Evolutionary conservation across 306 rosid genomes (phyloP), one percentile per base, ranked within the genome.

Genomic region (Quercus parvula): DNA sequence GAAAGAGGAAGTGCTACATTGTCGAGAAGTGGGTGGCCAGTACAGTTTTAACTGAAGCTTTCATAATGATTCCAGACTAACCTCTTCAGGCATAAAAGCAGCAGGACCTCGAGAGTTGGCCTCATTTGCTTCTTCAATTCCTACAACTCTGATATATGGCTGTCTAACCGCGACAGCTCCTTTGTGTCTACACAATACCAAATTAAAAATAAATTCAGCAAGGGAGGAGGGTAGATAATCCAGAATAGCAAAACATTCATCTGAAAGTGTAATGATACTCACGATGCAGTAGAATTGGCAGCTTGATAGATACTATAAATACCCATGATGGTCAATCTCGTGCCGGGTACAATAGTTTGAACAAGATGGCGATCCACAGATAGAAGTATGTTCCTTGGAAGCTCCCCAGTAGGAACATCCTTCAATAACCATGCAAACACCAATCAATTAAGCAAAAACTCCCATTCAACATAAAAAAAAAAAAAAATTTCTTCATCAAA

Each of bases 341-440:
- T 90, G 84, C 99, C 98, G 17, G 99, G 99, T 19, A 95, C 98
- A 59, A 95, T 91, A 46, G 93, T 95, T 77, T 95, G 98, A 79
- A 95, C 99, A 22, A 95, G 97, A 81, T 89, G 98, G 18, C 99
- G 94, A 75, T 95, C 99, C 64, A 93, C 92, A n/a, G 99, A 95
- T 18, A 95, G 91, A 87, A 95, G 98, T 82, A 92, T 79, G 87
- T 95, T 95, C 85, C 99, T 90, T 41, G 99, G 99, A 83, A 95
- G 98, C 87, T 95, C 98, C 75, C 99, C 99, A 17, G 98, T 91
- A 20, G 99, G 99, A 72, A 93, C 98, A 79, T 95, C 98, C 99
- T 95, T 82, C 89, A 90, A 76, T 52, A 81, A 73, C 76, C 71
- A 86, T 19, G 62, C 30, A 18, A 78, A 82, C 22, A 44, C 44